Evolutionary conservation across 139 green algal genomes (phyloP).

Genomic region (Tetraselmis striata): DNA sequence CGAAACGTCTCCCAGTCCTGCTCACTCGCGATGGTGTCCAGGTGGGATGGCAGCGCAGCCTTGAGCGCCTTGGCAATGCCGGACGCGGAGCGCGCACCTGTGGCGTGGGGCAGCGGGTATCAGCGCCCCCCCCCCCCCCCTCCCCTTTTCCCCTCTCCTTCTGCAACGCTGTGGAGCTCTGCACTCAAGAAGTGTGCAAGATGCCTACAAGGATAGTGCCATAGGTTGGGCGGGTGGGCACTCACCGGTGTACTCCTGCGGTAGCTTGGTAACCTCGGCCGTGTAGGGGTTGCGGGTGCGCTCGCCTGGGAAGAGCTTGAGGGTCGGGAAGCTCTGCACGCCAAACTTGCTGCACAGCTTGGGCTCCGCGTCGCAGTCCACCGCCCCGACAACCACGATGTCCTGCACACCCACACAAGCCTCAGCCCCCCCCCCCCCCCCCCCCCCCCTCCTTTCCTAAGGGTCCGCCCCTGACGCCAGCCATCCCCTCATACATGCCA

Average conservation of each 20-base stretch:
- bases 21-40: neutral
- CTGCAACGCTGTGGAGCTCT: too few species aligned
- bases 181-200: too few species aligned
- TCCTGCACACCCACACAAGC: too few species aligned
- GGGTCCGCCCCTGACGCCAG: too few species aligned
- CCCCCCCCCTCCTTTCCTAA: too few species aligned
- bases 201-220: too few species aligned
- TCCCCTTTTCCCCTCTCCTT: too few species aligned
- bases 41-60: neutral
- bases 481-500: too few species aligned
- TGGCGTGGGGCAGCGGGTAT: too few species aligned
- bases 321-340: slow-evolving; percentile 69
- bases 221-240: too few species aligned
- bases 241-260: neutral
- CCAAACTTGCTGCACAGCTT: slow-evolving; percentile 49
- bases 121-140: too few species aligned
- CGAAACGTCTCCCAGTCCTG: neutral
- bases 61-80: neutral
- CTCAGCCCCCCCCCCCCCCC: too few species aligned
- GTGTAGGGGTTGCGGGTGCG: neutral
- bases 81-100: neutral
- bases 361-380: slow-evolving; percentile 75
- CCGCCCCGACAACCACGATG: slow-evolving; percentile 44
- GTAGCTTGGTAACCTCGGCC: neutral
- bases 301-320: slow-evolving; percentile 52